phyloP scores from a whole-genome alignment of 2,329 filamentous ascomycete species.

The Fusarium burgessii region DNA sequence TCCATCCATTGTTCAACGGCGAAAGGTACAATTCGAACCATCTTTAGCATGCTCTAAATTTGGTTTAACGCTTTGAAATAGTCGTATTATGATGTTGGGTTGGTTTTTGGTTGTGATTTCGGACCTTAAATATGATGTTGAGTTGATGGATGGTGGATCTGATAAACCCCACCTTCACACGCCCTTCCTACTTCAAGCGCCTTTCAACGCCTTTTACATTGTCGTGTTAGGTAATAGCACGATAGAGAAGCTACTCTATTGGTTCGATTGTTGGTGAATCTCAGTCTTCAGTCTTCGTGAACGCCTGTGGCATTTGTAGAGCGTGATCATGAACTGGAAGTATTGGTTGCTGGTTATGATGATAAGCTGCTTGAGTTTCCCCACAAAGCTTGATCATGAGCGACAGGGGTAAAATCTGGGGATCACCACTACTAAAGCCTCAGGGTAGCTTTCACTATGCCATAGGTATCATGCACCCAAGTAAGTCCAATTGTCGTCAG shows the following conservation, averaged over 20 bases:
- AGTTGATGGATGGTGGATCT: neutral
- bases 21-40: slow-evolving; percentile 71
- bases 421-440: neutral
- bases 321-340: neutral
- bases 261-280: neutral
- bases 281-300: neutral
- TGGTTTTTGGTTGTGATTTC: neutral
- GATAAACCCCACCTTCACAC: neutral
- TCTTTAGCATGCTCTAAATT: slow-evolving; percentile 41
- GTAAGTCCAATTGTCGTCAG: neutral
- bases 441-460: neutral
- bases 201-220: slow-evolving; percentile 5
- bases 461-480: neutral
- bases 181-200: neutral
- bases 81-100: neutral
- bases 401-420: slow-evolving; percentile 24
- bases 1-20: slow-evolving; percentile 81
- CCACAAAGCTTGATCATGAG: slow-evolving; percentile 23
- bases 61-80: neutral
- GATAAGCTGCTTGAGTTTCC: slow-evolving; percentile 9
- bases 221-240: neutral
- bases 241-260: neutral
- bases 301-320: neutral
- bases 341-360: neutral
- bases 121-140: neutral